Base-by-base conservation (phyloP, 78 protist genomes). In the Speleostelium caveatum region DNA sequence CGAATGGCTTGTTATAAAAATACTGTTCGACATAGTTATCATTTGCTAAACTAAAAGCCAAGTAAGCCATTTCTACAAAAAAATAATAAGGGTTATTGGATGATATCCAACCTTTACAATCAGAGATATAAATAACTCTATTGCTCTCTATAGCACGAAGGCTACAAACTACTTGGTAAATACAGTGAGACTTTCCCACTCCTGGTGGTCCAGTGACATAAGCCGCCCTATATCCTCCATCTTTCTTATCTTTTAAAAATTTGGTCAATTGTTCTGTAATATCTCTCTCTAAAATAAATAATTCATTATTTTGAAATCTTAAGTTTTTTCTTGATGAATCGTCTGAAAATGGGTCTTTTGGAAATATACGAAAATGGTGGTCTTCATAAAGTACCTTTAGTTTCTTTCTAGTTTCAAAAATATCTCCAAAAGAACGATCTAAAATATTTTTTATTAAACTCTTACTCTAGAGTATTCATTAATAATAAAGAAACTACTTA, bases 171-270 rank as follows among this genome's bases (percentile, higher is more conserved):
- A 71, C 26, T 53, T 71, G 77, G 30, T 53, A 71, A 32, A 71
- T 6, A 4, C 62, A 71, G 61, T 71, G 61, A 26, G 77, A 71
- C 32, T 71, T 71, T 5, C 77, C 77, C 2, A 71, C 56, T 32
- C 77, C 77, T 51, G 41, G 77, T 4, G 77, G 77, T 8, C 77
- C 77, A n/a, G 41, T 56, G 7, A 71, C 32, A 51, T 71, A 71
- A 2, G 51, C 32, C 10, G 58, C 61, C 32, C 77, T 45, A n/a
- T n/a, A n/a, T n/a, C n/a, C n/a, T n/a, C n/a, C n/a, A n/a, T n/a
- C n/a, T n/a, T n/a, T n/a, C 10, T 45, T 45, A 14, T 6, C 10
- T 45, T 45, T 45, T 45, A 45, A 14, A 45, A 45, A 45, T 10
- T 45, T 10, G 53, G 53, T 10, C 10, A 45, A 45, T 45, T 10